Percentiles rank a stretch among this genome's conserved stretches.
Conservation (phyloP, 257 asterid species). For the Solanum virginianum region DNA sequence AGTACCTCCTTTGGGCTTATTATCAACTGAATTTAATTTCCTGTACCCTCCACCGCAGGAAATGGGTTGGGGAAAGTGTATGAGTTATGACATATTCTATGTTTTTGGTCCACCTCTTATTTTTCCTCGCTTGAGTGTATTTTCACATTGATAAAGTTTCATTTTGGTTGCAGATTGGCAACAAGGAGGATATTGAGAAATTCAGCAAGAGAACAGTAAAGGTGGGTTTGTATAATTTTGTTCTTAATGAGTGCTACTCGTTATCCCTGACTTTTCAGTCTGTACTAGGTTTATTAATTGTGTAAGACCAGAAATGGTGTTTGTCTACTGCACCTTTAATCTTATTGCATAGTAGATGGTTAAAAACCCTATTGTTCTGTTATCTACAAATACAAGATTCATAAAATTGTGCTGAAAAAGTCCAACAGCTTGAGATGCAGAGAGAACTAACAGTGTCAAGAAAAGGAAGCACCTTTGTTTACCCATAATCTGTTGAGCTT, state of each 20-base stretch:
- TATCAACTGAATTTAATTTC: neutral
- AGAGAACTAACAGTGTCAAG: neutral
- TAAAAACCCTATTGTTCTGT: neutral
- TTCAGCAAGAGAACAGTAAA: conserved; percentile 96
- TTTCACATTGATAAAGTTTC: neutral
- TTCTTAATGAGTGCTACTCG: neutral
- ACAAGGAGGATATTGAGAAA: conserved; percentile 88
- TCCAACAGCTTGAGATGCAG: neutral
- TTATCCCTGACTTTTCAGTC: neutral
- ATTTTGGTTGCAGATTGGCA: conserved; percentile 44
- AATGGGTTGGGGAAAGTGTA: neutral
- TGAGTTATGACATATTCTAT: neutral
- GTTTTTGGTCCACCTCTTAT: neutral
- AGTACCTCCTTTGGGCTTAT: neutral
- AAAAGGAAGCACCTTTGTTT: neutral
- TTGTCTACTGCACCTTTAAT: neutral
- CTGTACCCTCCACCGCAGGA: neutral
- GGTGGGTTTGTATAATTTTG: conserved; percentile 25
- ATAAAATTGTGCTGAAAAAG: neutral
- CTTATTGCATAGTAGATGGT: neutral
- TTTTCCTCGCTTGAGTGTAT: neutral
- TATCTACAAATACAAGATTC: neutral
- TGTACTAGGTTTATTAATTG: neutral
- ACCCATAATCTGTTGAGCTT: neutral
- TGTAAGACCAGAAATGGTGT: neutral